phyloP scores from a whole-genome alignment of 2,329 filamentous ascomycete genomes.

The Stemphylium beticola region DNA sequence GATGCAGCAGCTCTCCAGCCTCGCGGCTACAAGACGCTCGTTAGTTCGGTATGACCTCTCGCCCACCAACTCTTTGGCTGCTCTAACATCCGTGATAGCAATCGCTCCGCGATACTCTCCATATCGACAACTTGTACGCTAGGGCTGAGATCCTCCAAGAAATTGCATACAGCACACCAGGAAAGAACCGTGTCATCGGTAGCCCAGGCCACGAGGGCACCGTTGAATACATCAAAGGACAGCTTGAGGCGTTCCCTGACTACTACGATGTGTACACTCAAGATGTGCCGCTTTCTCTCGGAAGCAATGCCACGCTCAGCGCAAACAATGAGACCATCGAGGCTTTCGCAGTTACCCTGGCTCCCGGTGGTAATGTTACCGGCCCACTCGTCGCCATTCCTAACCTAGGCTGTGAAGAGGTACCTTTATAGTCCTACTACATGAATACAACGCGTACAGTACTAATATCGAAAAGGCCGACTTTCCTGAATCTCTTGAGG shows the following conservation, averaged over 20 bases:
- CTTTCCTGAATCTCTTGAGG: slow-evolving; percentile 64
- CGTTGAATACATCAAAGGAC: slow-evolving; percentile 45
- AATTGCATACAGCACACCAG: slow-evolving; percentile 48
- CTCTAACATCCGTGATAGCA: slow-evolving; percentile 18
- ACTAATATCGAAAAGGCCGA: slow-evolving; percentile 54
- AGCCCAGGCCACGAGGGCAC: slow-evolving; percentile 50
- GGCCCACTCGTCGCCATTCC: slow-evolving; percentile 41
- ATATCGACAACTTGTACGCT: slow-evolving; percentile 34
- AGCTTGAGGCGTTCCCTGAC: slow-evolving; percentile 38
- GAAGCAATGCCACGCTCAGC: slow-evolving; percentile 36
- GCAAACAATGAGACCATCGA: slow-evolving; percentile 38
- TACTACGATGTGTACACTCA: slow-evolving; percentile 49
- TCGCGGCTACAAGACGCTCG: slow-evolving; percentile 32
- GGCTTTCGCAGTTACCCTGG: slow-evolving; percentile 36
- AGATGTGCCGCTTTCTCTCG: slow-evolving; percentile 30
- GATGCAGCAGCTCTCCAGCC: slow-evolving; percentile 32
- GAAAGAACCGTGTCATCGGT: slow-evolving; percentile 51
- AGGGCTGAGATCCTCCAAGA: slow-evolving; percentile 45
- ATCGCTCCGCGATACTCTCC: slow-evolving; percentile 31
- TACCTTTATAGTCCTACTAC: slow-evolving; percentile 10
- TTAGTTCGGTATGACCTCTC: slow-evolving; percentile 28
- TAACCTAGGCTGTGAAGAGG: slow-evolving; percentile 45
- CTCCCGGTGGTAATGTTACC: slow-evolving; percentile 39
- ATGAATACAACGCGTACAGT: background rate
- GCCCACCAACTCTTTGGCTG: background rate